Percentiles rank a stretch among this genome's conserved stretches.
These are phyloP conservation scores for Artemisia argyi DNA, from an alignment of 129 eudicot species.

Conservation along the genomic window DNA sequence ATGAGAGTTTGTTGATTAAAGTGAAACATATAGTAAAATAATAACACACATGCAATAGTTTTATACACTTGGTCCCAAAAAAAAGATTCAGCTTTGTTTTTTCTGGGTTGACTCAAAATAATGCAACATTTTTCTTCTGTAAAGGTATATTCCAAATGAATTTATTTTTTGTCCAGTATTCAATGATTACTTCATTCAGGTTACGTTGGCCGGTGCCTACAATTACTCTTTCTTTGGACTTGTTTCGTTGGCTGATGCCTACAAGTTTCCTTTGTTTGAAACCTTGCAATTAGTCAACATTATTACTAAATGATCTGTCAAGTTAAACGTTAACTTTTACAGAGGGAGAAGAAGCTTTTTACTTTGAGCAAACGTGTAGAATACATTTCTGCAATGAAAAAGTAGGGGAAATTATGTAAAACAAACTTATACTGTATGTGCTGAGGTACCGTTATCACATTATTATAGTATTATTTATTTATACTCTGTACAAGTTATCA, in stretches of 20 bases:
- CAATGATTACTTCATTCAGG: neutral
- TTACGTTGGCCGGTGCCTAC: neutral
- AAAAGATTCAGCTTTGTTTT: slow-evolving; percentile 8
- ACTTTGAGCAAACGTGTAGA: neutral
- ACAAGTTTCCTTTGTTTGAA: neutral
- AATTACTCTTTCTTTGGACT: neutral
- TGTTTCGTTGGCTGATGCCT: neutral
- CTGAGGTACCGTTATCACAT: too few species aligned
- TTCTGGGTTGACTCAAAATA: slow-evolving; percentile 6
- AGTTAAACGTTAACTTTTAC: neutral
- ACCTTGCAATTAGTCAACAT: neutral
- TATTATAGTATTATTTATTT: too few species aligned
- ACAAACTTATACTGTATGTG: neutral
- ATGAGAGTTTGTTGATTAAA: neutral
- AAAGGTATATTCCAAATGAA: neutral
- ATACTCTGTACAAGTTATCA: too few species aligned
- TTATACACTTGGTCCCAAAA: neutral
- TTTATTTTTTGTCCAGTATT: neutral
- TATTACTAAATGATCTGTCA: neutral
- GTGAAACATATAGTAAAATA: neutral
- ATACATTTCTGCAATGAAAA: neutral
- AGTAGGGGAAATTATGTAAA: neutral
- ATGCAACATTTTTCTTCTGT: slow-evolving; percentile 4
- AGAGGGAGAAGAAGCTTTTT: neutral
- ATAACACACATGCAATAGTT: neutral